Evolutionary conservation across 2,329 filamentous ascomycete species (phyloP).

Genomic region (Colletotrichum sp.): DNA sequence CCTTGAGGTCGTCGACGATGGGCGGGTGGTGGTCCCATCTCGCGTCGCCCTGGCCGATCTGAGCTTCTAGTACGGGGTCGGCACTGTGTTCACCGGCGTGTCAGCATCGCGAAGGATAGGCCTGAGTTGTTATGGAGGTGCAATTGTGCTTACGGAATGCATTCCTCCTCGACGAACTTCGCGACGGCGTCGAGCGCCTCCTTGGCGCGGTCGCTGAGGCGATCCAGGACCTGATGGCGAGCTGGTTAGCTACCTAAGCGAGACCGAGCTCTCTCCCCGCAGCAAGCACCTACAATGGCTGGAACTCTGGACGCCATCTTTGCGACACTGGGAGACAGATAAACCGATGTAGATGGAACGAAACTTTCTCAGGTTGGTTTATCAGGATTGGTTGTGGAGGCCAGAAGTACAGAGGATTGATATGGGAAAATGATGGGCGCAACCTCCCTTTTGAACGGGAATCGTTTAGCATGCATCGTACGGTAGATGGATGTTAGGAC

Average conservation of each 20-base stretch:
- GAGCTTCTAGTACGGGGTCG: conserved; percentile 80
- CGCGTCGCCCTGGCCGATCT: conserved; percentile 76
- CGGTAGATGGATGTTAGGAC: conserved; percentile 1
- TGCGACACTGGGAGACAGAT: background rate
- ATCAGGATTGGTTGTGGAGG: background rate
- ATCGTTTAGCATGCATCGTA: conserved; percentile 8
- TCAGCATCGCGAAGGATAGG: background rate
- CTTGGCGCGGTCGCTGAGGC: conserved; percentile 84
- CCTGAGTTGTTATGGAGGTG: background rate
- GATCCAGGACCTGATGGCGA: conserved; percentile 47
- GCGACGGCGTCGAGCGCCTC: conserved; percentile 87
- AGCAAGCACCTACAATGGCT: conserved; percentile 25
- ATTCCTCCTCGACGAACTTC: conserved; percentile 97
- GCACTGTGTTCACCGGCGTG: conserved; percentile 51
- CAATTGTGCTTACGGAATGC: conserved; percentile 68
- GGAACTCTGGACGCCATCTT: conserved; percentile 29
- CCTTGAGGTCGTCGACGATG: conserved; percentile 89
- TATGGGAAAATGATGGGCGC: background rate
- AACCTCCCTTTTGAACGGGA: conserved; percentile 11
- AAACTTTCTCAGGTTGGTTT: background rate
- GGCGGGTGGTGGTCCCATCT: conserved; percentile 83
- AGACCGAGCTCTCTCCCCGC: background rate
- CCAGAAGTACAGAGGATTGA: background rate
- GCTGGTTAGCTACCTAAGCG: background rate
- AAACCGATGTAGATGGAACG: background rate